phyloP scores from a whole-genome alignment of 108 stramenopile genomes.

The Conticribra guillardii region DNA sequence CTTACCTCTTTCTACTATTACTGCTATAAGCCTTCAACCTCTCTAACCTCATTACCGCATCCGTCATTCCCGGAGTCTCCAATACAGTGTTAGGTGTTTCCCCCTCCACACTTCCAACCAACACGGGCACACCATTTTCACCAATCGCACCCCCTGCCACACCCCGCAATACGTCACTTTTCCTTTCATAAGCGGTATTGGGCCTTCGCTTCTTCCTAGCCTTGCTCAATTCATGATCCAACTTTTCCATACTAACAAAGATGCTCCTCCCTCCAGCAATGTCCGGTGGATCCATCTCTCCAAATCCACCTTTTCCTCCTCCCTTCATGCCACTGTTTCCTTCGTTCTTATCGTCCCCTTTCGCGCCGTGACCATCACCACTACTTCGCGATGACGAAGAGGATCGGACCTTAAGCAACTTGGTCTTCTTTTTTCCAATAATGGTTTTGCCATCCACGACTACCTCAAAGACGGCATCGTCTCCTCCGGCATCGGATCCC shows the following conservation, averaged over 20 bases:
- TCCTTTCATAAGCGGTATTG: slow-evolving; percentile 60
- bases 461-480: slow-evolving; percentile 67
- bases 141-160: slow-evolving; percentile 11
- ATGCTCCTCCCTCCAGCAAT: slow-evolving; percentile 52
- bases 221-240: slow-evolving; percentile 75
- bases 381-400: slow-evolving; percentile 26
- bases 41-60: slow-evolving; percentile 49
- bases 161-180: slow-evolving; percentile 35
- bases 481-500: slow-evolving; percentile 22
- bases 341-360: slow-evolving; percentile 19
- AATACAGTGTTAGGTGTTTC: background rate
- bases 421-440: slow-evolving; percentile 59
- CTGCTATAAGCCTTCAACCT: slow-evolving; percentile 45
- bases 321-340: slow-evolving; percentile 8
- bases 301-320: slow-evolving; percentile 1
- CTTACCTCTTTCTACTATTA: background rate
- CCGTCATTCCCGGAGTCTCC: slow-evolving; percentile 21
- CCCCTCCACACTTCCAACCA: slow-evolving; percentile 1
- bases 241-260: slow-evolving; percentile 81
- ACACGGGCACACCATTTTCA: background rate
- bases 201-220: slow-evolving; percentile 76
- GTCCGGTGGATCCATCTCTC: slow-evolving; percentile 27
- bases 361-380: background rate
- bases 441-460: slow-evolving; percentile 77
- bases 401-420: slow-evolving; percentile 39